These are phyloP conservation scores for Bryum argenteum DNA, from an alignment of 225 moss, liverwort and hornwort genomes.

Conservation along the genomic window DNA sequence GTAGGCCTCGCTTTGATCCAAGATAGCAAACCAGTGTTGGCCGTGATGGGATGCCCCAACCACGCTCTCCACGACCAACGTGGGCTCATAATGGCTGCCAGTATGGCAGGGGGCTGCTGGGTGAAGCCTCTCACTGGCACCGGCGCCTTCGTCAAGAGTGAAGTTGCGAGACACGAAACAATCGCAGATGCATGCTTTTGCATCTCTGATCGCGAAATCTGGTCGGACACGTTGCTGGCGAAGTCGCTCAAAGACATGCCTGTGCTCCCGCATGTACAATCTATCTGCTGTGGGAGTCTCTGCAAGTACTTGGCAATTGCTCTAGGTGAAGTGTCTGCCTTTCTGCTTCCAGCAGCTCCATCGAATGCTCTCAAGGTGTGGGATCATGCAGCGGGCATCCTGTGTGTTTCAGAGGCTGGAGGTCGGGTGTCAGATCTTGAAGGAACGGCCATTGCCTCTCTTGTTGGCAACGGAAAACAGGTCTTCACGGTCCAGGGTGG, in stretches of 20 bases:
- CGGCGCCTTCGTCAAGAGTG: slow-evolving; percentile 22
- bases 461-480: slow-evolving; percentile 37
- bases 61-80: slow-evolving; percentile 36
- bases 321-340: slow-evolving; percentile 70
- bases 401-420: slow-evolving; percentile 77
- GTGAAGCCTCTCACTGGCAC: slow-evolving; percentile 49
- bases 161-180: slow-evolving; percentile 38
- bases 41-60: slow-evolving; percentile 83
- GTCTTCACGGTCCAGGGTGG: slow-evolving; percentile 49
- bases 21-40: slow-evolving; percentile 60
- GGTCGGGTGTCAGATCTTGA: slow-evolving; percentile 55
- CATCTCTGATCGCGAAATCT: slow-evolving; percentile 62
- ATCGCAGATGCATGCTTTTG: slow-evolving; percentile 59
- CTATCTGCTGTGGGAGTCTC: slow-evolving; percentile 74
- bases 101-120: slow-evolving; percentile 72
- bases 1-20: slow-evolving; percentile 72
- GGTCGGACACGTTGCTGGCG: slow-evolving; percentile 58
- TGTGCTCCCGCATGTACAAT: slow-evolving; percentile 28
- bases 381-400: slow-evolving; percentile 74
- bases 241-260: slow-evolving; percentile 46
- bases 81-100: slow-evolving; percentile 65
- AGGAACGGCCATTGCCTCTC: slow-evolving; percentile 32
- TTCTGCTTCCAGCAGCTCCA: slow-evolving; percentile 44
- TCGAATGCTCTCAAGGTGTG: slow-evolving; percentile 66
- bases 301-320: slow-evolving; percentile 81